These are phyloP conservation scores for Cajanus cajan DNA, from an alignment of 306 rosid species.

Conservation along the genomic window DNA sequence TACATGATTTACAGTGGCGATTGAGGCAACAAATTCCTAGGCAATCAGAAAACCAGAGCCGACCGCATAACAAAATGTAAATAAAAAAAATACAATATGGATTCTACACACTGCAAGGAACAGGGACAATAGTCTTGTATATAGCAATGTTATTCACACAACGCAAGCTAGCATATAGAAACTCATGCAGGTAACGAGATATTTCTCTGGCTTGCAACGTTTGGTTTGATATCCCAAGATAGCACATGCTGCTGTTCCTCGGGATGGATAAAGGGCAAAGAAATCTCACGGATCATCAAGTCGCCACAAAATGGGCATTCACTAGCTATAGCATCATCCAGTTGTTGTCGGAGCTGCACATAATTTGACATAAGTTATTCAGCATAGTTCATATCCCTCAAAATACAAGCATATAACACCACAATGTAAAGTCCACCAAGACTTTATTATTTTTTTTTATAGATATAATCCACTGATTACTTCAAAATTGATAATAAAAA, in stretches of 20 bases:
- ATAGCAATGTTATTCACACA: background rate
- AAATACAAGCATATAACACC: background rate
- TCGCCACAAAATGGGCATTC: conserved; percentile 98
- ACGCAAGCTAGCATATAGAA: conserved; percentile 9
- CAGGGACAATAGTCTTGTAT: background rate
- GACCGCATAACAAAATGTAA: background rate
- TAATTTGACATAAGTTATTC: conserved; percentile 24
- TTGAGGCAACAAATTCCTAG: too few relatives aligned
- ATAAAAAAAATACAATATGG: background rate
- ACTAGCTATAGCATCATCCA: conserved; percentile 92
- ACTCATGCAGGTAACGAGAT: conserved; percentile 56
- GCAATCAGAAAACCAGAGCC: conserved; percentile 1
- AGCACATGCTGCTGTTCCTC: conserved; percentile 66
- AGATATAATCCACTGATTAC: too few relatives aligned
- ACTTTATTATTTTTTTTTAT: background rate
- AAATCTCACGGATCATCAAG: conserved; percentile 89
- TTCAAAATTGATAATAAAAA: too few relatives aligned
- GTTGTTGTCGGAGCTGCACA: conserved; percentile 82
- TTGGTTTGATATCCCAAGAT: conserved; percentile 85
- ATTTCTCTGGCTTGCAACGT: conserved; percentile 66
- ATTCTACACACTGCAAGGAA: background rate
- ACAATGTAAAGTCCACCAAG: background rate
- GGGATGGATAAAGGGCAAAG: conserved; percentile 66
- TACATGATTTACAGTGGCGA: conserved; percentile 23
- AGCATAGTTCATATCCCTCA: background rate